Conservation (phyloP, 257 asterid species). For the Fraxinus pennsylvanica region DNA sequence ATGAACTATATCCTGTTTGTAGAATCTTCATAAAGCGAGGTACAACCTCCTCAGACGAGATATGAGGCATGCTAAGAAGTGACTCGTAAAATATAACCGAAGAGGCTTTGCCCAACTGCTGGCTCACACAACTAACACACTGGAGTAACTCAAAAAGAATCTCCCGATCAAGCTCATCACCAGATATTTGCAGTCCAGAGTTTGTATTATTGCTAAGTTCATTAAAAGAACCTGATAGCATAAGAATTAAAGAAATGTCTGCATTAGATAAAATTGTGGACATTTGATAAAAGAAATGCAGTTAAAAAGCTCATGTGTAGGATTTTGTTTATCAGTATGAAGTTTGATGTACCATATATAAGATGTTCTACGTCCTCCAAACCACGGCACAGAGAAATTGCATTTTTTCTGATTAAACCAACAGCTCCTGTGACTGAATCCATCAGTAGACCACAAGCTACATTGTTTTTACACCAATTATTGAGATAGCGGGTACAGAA, state of each 20-base stretch:
- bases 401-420: conserved; percentile 72
- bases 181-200: conserved; percentile 43
- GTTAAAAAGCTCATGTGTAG: conserved; percentile 26
- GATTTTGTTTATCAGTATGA: conserved; percentile 12
- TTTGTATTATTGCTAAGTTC: conserved; percentile 37
- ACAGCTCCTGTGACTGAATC: conserved; percentile 75
- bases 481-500: conserved; percentile 61
- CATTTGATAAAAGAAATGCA: conserved; percentile 18
- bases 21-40: conserved; percentile 66
- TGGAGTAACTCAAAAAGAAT: conserved; percentile 66
- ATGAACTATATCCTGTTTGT: conserved; percentile 72
- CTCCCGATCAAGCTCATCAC: conserved; percentile 50
- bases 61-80: conserved; percentile 52
- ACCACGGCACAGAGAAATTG: conserved; percentile 75
- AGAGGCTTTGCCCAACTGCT: conserved; percentile 84
- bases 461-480: conserved; percentile 77
- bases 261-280: conserved; percentile 25
- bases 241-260: conserved; percentile 22
- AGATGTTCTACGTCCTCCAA: conserved; percentile 81
- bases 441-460: conserved; percentile 70
- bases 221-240: conserved; percentile 59
- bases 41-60: conserved; percentile 77
- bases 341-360: conserved; percentile 52
- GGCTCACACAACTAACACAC: conserved; percentile 71
- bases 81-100: conserved; percentile 79